phyloP scores from a whole-genome alignment of 345 rosid genomes.

The Eucalyptus sp. region DNA sequence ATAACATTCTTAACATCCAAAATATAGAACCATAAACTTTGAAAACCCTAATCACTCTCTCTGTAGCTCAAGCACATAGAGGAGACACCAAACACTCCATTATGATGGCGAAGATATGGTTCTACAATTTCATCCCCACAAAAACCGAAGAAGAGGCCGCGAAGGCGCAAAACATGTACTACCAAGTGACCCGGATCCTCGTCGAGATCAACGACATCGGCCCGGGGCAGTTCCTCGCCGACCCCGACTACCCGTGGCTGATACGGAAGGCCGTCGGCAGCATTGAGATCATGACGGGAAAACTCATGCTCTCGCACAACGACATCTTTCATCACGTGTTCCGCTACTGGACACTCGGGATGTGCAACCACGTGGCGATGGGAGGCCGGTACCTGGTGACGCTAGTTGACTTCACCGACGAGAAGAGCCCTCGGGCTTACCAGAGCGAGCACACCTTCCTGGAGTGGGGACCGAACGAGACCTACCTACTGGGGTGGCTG shows the following conservation, averaged over 20 bases:
- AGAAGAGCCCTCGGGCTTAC: constrained; percentile 1
- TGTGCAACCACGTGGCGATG: constrained; percentile 1
- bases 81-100: neutral
- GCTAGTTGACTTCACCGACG: constrained; percentile 18
- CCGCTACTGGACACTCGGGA: constrained; percentile 9
- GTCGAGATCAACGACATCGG: constrained; percentile 6
- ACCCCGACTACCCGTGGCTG: constrained; percentile 11
- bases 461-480: constrained; percentile 6
- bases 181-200: constrained; percentile 2
- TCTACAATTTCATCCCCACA: constrained; percentile 11
- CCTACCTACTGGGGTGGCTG: constrained; percentile 5
- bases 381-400: constrained; percentile 8
- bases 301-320: neutral
- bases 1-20: neutral
- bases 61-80: neutral
- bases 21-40: neutral
- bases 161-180: neutral
- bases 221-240: neutral
- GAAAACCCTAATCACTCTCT: neutral
- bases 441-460: constrained; percentile 14
- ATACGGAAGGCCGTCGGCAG: constrained; percentile 2
- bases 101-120: constrained; percentile 12
- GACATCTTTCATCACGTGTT: constrained; percentile 13
- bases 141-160: constrained; percentile 16
- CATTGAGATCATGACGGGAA: constrained; percentile 4